Percentiles rank a stretch among this genome's conserved stretches.
Evolutionary conservation across 2,329 filamentous ascomycete species (phyloP).

Genomic region (Penicillium hesseltinei): DNA sequence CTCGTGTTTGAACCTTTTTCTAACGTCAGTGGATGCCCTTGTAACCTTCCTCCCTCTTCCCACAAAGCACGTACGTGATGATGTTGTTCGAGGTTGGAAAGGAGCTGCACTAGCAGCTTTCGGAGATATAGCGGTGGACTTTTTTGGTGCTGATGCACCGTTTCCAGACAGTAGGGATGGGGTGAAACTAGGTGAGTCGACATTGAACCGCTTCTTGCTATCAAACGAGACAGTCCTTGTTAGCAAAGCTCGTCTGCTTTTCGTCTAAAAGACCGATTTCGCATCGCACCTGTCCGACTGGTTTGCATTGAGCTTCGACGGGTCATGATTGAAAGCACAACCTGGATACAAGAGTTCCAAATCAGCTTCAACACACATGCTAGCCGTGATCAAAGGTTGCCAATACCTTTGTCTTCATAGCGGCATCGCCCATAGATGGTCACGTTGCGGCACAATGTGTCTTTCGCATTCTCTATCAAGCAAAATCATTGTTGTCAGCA

Average conservation of each 20-base stretch:
- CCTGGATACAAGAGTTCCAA: constrained; percentile 39
- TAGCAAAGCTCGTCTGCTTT: constrained; percentile 12
- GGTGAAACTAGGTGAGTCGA: constrained; percentile 94
- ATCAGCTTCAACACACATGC: constrained; percentile 6
- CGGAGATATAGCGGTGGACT: constrained; percentile 73
- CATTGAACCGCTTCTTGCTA: constrained; percentile 75
- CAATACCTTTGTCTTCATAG: constrained; percentile 77
- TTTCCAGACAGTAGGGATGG: constrained; percentile 53
- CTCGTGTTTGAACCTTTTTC: constrained; percentile 41
- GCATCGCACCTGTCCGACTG: constrained; percentile 40
- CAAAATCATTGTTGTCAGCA: constrained; percentile 9
- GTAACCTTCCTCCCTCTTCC: not conserved
- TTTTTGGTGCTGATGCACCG: constrained; percentile 52
- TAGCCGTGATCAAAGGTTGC: not conserved
- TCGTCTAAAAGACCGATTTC: constrained; percentile 3
- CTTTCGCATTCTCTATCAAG: constrained; percentile 69
- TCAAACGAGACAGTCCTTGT: constrained; percentile 17
- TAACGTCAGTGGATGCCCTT: constrained; percentile 22
- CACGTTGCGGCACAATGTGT: constrained; percentile 88
- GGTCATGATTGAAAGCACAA: constrained; percentile 86
- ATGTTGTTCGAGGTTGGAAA: constrained; percentile 45
- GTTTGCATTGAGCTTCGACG: constrained; percentile 56
- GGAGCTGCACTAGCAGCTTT: constrained; percentile 83
- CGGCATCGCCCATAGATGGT: constrained; percentile 91
- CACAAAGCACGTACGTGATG: constrained; percentile 36